Evolutionary conservation across 164 flowering plant species (phyloP).

Genomic region (Berberis thunbergii): DNA sequence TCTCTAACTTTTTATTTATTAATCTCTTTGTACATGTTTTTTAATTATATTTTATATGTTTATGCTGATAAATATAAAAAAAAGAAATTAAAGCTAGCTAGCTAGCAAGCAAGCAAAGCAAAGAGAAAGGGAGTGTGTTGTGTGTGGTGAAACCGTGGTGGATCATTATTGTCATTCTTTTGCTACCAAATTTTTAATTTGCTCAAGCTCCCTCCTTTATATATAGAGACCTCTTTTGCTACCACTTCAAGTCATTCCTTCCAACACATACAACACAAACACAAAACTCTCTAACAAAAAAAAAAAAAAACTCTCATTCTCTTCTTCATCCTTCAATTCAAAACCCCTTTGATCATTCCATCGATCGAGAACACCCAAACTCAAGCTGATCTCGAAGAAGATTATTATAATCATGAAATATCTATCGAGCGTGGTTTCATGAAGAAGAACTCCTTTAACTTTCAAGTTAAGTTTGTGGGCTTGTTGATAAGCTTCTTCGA

Average conservation of each 20-base stretch:
- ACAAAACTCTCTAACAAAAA: neutral
- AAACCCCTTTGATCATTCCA: neutral
- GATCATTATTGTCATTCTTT: no score
- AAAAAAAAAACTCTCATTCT: no score
- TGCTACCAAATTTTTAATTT: no score
- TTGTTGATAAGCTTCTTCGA: slow-evolving; percentile 24
- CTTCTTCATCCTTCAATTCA: no score
- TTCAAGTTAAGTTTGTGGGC: neutral
- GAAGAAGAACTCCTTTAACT: slow-evolving; percentile 22
- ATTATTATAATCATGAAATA: slow-evolving; percentile 1
- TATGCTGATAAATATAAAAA: neutral
- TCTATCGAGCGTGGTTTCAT: slow-evolving; percentile 20
- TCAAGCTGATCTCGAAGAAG: neutral
- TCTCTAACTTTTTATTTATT: neutral
- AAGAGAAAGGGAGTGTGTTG: no score
- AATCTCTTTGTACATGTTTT: no score
- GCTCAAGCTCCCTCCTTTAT: neutral
- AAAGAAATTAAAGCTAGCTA: no score
- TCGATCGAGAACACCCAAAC: neutral
- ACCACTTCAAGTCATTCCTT: no score
- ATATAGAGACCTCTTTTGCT: neutral
- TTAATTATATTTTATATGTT: neutral
- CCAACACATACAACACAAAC: neutral
- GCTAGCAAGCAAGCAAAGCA: no score
- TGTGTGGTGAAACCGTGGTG: no score